phyloP scores from a whole-genome alignment of 2,329 filamentous ascomycete species.

The Orbilia oligospora region DNA sequence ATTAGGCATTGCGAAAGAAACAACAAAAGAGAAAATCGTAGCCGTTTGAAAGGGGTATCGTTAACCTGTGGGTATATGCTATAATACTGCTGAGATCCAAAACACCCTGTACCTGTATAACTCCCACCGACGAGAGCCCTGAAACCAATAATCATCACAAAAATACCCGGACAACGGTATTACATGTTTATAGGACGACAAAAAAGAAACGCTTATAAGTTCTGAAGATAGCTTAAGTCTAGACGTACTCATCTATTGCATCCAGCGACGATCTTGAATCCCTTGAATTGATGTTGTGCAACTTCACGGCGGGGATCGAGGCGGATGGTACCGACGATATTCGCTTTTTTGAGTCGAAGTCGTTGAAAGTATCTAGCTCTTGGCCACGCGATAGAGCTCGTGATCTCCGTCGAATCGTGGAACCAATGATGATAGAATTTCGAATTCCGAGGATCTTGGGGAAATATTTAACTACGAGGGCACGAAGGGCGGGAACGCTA shows the following conservation, averaged over 20 bases:
- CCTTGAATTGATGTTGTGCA: constrained; percentile 24
- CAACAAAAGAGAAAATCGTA: background rate
- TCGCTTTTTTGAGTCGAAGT: constrained; percentile 32
- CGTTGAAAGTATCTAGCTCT: constrained; percentile 36
- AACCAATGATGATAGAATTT: constrained; percentile 46
- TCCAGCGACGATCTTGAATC: constrained; percentile 35
- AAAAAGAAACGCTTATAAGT: background rate
- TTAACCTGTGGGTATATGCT: background rate
- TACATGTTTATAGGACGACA: background rate
- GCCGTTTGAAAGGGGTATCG: constrained; percentile 17
- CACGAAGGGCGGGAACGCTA: constrained; percentile 40
- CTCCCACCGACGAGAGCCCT: constrained; percentile 7
- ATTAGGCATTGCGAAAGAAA: background rate
- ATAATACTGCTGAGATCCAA: background rate
- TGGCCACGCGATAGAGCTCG: constrained; percentile 13
- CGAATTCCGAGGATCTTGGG: constrained; percentile 44
- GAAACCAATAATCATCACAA: background rate
- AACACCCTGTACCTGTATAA: constrained; percentile 8
- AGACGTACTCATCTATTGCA: constrained; percentile 45
- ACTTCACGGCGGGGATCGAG: constrained; percentile 10
- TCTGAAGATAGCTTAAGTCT: background rate
- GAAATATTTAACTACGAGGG: constrained; percentile 51
- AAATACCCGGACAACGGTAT: background rate
- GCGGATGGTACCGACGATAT: constrained; percentile 24
- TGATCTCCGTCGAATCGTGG: constrained; percentile 36